phyloP scores from a whole-genome alignment of 305 asterid species.

The Petunia hybrid region DNA sequence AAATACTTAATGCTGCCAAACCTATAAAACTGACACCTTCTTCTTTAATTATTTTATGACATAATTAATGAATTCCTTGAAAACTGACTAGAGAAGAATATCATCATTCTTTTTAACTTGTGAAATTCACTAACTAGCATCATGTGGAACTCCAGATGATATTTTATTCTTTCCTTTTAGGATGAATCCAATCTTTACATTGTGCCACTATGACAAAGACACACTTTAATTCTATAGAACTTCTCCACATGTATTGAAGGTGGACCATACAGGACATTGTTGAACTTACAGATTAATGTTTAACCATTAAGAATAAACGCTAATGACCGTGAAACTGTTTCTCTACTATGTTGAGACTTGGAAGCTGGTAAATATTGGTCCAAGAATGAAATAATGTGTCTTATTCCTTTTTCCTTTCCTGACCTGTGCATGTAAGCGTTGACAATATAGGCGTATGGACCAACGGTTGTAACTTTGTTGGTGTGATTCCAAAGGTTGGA shows the following conservation, averaged over 20 bases:
- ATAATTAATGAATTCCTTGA: not conserved
- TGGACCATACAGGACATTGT: not conserved
- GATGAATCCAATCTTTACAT: not conserved
- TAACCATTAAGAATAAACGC: conserved; percentile 1
- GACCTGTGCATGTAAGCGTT: too few species aligned
- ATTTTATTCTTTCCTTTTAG: not conserved
- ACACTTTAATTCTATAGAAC: not conserved
- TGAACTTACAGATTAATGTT: not conserved
- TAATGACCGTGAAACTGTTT: conserved; percentile 20
- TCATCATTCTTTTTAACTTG: not conserved
- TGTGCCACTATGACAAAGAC: not conserved
- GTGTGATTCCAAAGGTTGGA: conserved; percentile 77
- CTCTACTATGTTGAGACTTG: not conserved
- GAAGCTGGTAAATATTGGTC: not conserved
- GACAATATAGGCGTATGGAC: not conserved
- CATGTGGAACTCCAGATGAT: not conserved
- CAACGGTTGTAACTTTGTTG: conserved; percentile 47
- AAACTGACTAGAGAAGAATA: conserved; percentile 1
- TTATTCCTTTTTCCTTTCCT: too few species aligned
- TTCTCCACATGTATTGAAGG: not conserved
- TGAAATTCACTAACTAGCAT: not conserved
- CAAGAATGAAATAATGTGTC: too few species aligned
- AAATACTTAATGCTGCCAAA: conserved; percentile 8
- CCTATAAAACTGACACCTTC: not conserved
- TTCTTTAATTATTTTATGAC: conserved; percentile 2